Evolutionary conservation across 345 rosid species (phyloP).

Genomic region (Camelina hispida): DNA sequence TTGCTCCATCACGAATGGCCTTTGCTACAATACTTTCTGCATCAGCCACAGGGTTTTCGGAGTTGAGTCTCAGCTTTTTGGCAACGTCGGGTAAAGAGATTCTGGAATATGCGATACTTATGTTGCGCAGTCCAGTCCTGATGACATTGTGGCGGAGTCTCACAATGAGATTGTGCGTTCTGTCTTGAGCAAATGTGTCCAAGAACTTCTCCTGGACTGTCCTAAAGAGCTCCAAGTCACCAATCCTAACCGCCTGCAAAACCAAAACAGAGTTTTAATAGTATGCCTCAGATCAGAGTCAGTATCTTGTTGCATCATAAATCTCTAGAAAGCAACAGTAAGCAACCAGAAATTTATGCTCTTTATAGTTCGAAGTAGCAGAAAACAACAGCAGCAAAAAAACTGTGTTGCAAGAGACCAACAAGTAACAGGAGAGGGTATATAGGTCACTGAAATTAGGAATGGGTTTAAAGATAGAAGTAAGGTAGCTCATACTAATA

Average conservation of each 20-base stretch:
- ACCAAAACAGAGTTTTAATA: conserved; percentile 14
- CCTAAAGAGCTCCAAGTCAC: conserved; percentile 88
- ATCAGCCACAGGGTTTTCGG: conserved; percentile 73
- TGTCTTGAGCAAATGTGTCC: conserved; percentile 61
- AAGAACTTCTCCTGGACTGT: conserved; percentile 79
- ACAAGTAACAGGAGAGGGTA: background rate
- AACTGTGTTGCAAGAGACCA: background rate
- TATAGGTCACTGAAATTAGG: conserved; percentile 7
- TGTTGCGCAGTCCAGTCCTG: conserved; percentile 79
- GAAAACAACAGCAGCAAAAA: conserved; percentile 6
- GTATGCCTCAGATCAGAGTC: conserved; percentile 16
- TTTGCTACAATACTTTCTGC: conserved; percentile 85
- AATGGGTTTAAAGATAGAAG: background rate
- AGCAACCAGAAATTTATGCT: conserved; percentile 5
- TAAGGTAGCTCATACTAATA: conserved; percentile 15
- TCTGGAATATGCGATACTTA: conserved; percentile 76
- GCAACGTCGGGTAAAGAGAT: conserved; percentile 79
- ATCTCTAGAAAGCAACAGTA: conserved; percentile 8
- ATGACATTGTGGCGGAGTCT: conserved; percentile 86
- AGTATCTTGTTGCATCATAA: conserved; percentile 27
- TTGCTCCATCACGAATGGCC: conserved; percentile 87
- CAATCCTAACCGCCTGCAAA: conserved; percentile 82
- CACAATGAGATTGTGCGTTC: conserved; percentile 74
- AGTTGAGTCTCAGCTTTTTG: conserved; percentile 66
- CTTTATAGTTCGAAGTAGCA: background rate